These are phyloP conservation scores for Pleurozium schreberi DNA, from an alignment of 225 moss, liverwort and hornwort species.

Conservation along the genomic window DNA sequence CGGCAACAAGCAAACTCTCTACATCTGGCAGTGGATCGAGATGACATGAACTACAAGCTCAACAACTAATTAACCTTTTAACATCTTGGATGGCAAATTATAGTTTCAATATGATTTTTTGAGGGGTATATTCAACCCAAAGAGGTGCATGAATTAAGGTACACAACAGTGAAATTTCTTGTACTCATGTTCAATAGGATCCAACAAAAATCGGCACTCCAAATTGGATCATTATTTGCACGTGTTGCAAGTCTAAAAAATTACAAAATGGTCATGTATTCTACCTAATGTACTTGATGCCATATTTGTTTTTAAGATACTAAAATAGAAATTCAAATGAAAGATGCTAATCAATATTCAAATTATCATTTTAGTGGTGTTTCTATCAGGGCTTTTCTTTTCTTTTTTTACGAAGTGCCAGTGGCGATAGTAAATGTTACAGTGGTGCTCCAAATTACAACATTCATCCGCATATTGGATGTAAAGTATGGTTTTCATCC, in stretches of 20 bases:
- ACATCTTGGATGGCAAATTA: not conserved
- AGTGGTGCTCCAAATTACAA: too few relatives aligned
- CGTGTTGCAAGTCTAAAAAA: rapidly evolving
- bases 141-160: not conserved
- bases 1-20: not conserved
- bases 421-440: too few relatives aligned
- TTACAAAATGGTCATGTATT: too few relatives aligned
- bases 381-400: too few relatives aligned
- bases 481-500: too few relatives aligned
- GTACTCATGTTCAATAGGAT: rapidly evolving
- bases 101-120: not conserved
- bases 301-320: too few relatives aligned
- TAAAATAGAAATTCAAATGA: not conserved
- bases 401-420: too few relatives aligned
- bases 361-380: not conserved
- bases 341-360: too few relatives aligned
- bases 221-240: not conserved
- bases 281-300: too few relatives aligned
- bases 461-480: too few relatives aligned
- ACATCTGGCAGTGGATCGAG: rapidly evolving
- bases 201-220: rapidly evolving
- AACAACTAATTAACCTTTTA: not conserved
- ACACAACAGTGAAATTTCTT: rapidly evolving
- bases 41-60: not conserved
- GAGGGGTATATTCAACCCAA: rapidly evolving